phyloP scores from a whole-genome alignment of 768 basidiomycete genomes.

The Naganishia vishniacii region DNA sequence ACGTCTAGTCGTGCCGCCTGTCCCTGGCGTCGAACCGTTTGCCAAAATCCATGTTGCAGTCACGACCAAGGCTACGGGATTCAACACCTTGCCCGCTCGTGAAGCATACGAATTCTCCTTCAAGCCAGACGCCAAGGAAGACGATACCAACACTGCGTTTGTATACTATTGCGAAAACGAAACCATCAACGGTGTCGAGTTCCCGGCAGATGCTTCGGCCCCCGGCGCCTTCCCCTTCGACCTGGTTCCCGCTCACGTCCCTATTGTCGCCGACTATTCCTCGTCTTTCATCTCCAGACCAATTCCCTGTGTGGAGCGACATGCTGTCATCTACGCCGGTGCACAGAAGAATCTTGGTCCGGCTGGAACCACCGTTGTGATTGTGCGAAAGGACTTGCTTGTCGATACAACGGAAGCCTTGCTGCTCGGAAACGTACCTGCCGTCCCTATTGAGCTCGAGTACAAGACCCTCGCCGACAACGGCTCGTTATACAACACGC shows the following conservation, averaged over 20 bases:
- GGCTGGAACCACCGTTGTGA: slow-evolving; percentile 83
- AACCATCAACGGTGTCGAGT: slow-evolving; percentile 93
- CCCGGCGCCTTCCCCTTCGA: slow-evolving; percentile 76
- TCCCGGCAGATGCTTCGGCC: slow-evolving; percentile 57
- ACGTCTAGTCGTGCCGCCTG: slow-evolving; percentile 56
- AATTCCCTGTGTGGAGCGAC: slow-evolving; percentile 78
- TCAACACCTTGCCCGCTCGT: slow-evolving; percentile 67
- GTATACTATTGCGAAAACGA: slow-evolving; percentile 99
- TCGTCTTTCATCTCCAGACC: slow-evolving; percentile 94
- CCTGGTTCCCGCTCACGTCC: slow-evolving; percentile 58
- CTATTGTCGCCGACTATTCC: slow-evolving; percentile 90
- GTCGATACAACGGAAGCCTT: slow-evolving; percentile 80
- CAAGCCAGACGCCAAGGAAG: slow-evolving; percentile 53
- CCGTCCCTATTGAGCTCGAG: slow-evolving; percentile 70
- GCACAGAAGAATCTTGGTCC: slow-evolving; percentile 98
- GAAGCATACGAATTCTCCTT: slow-evolving; percentile 66
- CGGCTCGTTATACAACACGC: slow-evolving; percentile 83
- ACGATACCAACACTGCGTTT: slow-evolving; percentile 53
- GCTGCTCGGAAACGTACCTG: slow-evolving; percentile 60
- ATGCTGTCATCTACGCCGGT: slow-evolving; percentile 91
- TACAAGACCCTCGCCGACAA: slow-evolving; percentile 77
- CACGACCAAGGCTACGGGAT: slow-evolving; percentile 58
- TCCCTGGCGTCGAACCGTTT: slow-evolving; percentile 33
- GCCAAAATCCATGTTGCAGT: slow-evolving; percentile 64
- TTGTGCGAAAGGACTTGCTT: slow-evolving; percentile 89